Evolutionary conservation across 257 asterid genomes (phyloP).

Genomic region (Anisodus acutangulus): DNA sequence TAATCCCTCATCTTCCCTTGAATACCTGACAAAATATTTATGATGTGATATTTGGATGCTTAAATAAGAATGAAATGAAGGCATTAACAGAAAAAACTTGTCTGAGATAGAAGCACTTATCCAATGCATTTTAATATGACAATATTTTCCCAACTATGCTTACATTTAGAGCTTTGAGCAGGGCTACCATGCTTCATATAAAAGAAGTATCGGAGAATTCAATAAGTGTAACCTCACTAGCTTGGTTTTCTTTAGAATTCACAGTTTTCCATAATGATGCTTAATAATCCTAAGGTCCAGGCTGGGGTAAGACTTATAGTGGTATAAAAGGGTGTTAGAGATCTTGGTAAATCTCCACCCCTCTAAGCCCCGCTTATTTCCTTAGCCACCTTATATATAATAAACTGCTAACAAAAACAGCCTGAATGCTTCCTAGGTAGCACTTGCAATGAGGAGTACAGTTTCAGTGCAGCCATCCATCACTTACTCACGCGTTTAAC

Average conservation of each 20-base stretch:
- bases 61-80: conserved; percentile 19
- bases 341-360: background rate
- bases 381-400: conserved; percentile 17
- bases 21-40: conserved; percentile 62
- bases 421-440: background rate
- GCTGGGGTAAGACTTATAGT: too few species aligned
- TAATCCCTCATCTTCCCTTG: conserved; percentile 99
- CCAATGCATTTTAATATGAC: background rate
- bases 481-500: conserved; percentile 17
- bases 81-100: background rate
- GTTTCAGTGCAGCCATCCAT: conserved; percentile 10
- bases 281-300: background rate
- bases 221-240: background rate
- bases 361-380: background rate
- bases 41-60: conserved; percentile 1
- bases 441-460: background rate
- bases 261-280: background rate
- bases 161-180: background rate
- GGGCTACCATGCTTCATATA: conserved; percentile 17
- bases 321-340: too few species aligned
- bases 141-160: background rate
- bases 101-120: background rate
- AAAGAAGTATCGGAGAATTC: background rate
- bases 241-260: conserved; percentile 17
- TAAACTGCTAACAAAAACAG: background rate